phyloP scores from a whole-genome alignment of 2,329 filamentous ascomycete genomes.

The Didymella segeticola region DNA sequence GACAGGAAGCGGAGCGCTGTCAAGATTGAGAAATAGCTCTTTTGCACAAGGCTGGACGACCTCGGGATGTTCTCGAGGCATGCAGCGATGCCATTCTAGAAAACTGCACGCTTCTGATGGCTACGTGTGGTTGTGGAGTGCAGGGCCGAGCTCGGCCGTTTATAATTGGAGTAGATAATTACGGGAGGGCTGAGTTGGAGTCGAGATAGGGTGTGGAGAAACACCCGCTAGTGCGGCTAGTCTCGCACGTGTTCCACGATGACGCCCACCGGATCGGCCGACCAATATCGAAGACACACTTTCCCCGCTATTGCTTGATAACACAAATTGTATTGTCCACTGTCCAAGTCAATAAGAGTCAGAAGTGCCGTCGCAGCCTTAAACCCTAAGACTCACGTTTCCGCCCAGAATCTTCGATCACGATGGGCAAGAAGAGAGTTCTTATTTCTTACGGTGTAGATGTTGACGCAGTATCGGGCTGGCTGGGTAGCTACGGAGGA shows the following conservation, averaged over 20 bases:
- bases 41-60: too few relatives aligned
- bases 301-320: slow-evolving; percentile 22
- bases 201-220: neutral
- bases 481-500: slow-evolving; percentile 76
- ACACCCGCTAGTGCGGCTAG: neutral
- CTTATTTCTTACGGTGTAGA: slow-evolving; percentile 72
- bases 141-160: slow-evolving; percentile 2
- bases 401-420: neutral
- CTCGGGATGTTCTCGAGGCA: neutral
- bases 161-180: neutral
- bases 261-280: slow-evolving; percentile 12
- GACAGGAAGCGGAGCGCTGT: too few relatives aligned
- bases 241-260: too few relatives aligned
- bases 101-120: neutral
- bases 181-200: neutral
- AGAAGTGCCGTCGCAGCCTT: neutral
- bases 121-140: neutral
- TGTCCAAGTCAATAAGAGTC: slow-evolving; percentile 9
- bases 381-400: neutral
- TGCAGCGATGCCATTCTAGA: neutral
- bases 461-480: slow-evolving; percentile 71
- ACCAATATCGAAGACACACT: slow-evolving; percentile 8
- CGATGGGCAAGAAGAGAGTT: slow-evolving; percentile 59
- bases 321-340: neutral
- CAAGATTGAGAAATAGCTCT: too few relatives aligned